Evolutionary conservation across 495 filamentous ascomycete genomes (phyloP), one percentile per base, ranked within the genome.

Genomic region (Podospora appendiculata): DNA sequence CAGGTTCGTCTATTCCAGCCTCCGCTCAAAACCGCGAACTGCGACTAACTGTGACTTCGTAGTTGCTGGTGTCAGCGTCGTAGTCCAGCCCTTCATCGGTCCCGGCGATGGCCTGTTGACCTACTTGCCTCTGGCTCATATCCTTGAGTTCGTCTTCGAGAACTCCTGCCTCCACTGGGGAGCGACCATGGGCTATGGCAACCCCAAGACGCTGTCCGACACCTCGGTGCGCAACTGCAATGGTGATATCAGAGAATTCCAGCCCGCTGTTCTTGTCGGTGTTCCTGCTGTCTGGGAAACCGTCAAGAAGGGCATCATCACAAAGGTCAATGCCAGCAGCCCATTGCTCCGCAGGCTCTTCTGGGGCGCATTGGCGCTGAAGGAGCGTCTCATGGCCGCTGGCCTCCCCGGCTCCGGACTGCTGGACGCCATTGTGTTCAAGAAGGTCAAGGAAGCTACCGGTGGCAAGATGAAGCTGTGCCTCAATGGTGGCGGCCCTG

Each of bases 261-360:
- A 83, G 62, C 93, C 93, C 18, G 91, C 87, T 16, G 82, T 98
- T 56, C 77, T 98, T 42, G 89, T 96, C 45, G 93, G 93, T 64
- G 93, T 98, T 16, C 93, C 93, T 8, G 90, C 92, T 34, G 93
- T 98, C 10, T 98, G 91, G 88, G 93, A 98, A 71, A 85, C 89
- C 0, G 89, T 98, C 58, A 97, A 96, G 84, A 98, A 98, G 70
- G 93, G 93, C 58, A 92, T 98, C 56, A 75, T 95, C 56, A 76
- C 79, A 63, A 93, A 95, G 71, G 82, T 97, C 53, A 83, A 86
- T 69, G 81, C 85, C 57, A 81, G 83, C 47, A 86, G 81, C 64
- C 72, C 81, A 25, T 46, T 97, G 14, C 79, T 85, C 10, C 86
- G 81, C 68, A 88, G 86, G 49, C 70, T 98, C 62, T 98, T 98